These are phyloP conservation scores for Penicillium sp. DNA, from an alignment of 2,329 filamentous ascomycete genomes.

Conservation along the genomic window DNA sequence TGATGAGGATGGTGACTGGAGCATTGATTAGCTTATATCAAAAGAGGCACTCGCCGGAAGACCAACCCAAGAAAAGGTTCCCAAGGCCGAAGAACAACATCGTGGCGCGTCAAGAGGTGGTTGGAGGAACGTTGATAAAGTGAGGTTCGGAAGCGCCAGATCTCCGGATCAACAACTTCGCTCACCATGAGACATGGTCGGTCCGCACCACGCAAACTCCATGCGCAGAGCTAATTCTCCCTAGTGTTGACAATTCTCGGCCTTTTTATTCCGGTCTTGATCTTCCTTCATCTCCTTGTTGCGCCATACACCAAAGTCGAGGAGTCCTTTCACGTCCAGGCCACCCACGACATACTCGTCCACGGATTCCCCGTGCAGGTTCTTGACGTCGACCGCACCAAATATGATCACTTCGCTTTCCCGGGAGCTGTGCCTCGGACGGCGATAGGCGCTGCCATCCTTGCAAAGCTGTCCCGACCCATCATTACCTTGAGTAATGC, in stretches of 20 bases:
- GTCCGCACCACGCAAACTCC: conserved; percentile 4
- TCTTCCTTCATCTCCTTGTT: conserved; percentile 67
- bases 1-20: conserved; percentile 75
- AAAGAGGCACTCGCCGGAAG: not conserved
- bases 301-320: conserved; percentile 96
- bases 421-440: conserved; percentile 88
- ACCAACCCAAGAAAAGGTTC: conserved; percentile 70
- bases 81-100: conserved; percentile 71
- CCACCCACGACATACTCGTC: conserved; percentile 80
- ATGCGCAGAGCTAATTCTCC: not conserved
- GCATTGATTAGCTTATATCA: conserved; percentile 3
- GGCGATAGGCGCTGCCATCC: conserved; percentile 75
- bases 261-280: conserved; percentile 60
- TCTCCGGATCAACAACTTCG: conserved; percentile 24
- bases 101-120: conserved; percentile 16
- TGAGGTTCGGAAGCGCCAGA: conserved; percentile 29
- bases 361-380: conserved; percentile 67
- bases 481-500: conserved; percentile 53
- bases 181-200: conserved; percentile 24
- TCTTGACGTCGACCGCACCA: conserved; percentile 45
- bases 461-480: conserved; percentile 71
- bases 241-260: conserved; percentile 45
- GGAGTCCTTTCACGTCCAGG: conserved; percentile 97
- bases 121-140: conserved; percentile 17
- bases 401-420: conserved; percentile 89